A percentile compares a stretch with the other conserved stretches of the same genome.
phyloP scores from a whole-genome alignment of 2,329 filamentous ascomycete species.

The Claviceps cyperi region DNA sequence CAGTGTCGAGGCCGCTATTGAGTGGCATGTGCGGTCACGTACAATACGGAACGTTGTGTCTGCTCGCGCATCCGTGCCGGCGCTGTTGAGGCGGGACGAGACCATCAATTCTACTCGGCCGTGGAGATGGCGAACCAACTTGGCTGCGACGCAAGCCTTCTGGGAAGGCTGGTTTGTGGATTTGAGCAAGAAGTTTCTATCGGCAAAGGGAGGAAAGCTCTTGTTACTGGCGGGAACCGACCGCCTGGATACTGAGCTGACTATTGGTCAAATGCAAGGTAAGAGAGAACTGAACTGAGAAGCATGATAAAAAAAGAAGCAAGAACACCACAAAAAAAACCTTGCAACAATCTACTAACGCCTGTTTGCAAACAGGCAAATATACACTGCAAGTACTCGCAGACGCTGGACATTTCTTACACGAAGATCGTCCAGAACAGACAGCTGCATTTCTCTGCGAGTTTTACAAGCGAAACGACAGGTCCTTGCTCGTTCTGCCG shows the following conservation, averaged over 20 bases:
- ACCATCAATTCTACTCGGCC: slow-evolving; percentile 25
- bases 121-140: slow-evolving; percentile 78
- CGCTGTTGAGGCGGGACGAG: slow-evolving; percentile 45
- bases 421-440: slow-evolving; percentile 87
- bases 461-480: slow-evolving; percentile 84
- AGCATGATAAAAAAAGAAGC: not conserved
- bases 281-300: slow-evolving; percentile 5
- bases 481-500: slow-evolving; percentile 69
- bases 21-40: slow-evolving; percentile 84
- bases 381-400: slow-evolving; percentile 92
- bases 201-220: slow-evolving; percentile 68
- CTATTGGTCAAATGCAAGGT: slow-evolving; percentile 97
- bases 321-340: not conserved
- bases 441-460: slow-evolving; percentile 75
- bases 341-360: slow-evolving; percentile 6
- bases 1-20: slow-evolving; percentile 65
- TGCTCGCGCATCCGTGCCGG: slow-evolving; percentile 78
- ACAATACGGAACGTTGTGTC: slow-evolving; percentile 73
- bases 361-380: slow-evolving; percentile 43
- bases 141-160: slow-evolving; percentile 71
- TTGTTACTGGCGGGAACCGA: slow-evolving; percentile 81
- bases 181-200: slow-evolving; percentile 76
- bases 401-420: slow-evolving; percentile 90
- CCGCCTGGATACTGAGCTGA: slow-evolving; percentile 77
- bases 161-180: slow-evolving; percentile 93